Evolutionary conservation across 1,139 yeast genomes (phyloP).

Genomic region (Tardiomyces depauwii): DNA sequence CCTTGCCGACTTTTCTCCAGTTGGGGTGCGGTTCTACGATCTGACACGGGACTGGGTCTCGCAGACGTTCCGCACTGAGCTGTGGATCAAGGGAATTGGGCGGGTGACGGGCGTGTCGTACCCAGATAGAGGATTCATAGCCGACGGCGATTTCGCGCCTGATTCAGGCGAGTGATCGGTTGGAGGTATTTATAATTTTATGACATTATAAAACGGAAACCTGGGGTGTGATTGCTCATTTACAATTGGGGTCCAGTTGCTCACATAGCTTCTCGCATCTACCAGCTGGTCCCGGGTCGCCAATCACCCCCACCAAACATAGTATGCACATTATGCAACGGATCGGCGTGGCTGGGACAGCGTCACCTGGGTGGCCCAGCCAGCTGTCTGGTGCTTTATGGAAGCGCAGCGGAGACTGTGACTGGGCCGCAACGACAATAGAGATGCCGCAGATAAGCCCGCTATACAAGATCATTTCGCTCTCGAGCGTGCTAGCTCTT

Average conservation of each 20-base stretch:
- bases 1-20: background rate
- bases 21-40: background rate
- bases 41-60: background rate
- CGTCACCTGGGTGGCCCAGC: too few species aligned
- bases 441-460: conserved; percentile 34
- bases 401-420: too few species aligned
- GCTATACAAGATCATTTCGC: conserved; percentile 58
- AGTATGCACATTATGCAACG: too few species aligned
- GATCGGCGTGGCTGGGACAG: too few species aligned
- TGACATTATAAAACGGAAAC: too few species aligned
- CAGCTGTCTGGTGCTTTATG: too few species aligned
- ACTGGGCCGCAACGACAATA: background rate
- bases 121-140: background rate
- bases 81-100: background rate
- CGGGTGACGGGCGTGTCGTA: background rate
- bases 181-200: too few species aligned
- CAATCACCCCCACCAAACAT: too few species aligned
- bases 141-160: background rate
- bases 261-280: too few species aligned
- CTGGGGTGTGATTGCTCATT: too few species aligned
- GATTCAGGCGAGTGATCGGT: background rate
- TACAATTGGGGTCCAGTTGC: too few species aligned
- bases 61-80: background rate
- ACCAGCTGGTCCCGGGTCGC: too few species aligned
- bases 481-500: conserved; percentile 61